Conservation (phyloP, 2,329 filamentous ascomycete species). For the Colletotrichum kahawae region DNA sequence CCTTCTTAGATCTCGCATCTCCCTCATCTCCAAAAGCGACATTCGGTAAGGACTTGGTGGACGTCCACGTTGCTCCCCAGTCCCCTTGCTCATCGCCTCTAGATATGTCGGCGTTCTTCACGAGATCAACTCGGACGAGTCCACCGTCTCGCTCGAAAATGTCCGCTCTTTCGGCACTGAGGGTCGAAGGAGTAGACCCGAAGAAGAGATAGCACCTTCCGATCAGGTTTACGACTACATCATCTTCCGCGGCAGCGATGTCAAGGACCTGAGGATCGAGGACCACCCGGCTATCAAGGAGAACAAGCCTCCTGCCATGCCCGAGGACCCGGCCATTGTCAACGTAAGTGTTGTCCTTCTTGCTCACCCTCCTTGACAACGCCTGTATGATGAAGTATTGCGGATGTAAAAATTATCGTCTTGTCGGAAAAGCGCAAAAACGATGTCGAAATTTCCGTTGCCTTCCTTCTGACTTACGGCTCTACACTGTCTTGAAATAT, state of each 20-base stretch:
- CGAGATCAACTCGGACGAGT: constrained; percentile 97
- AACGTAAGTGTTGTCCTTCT: constrained; percentile 74
- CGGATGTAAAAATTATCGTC: constrained; percentile 88
- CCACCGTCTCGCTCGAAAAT: constrained; percentile 96
- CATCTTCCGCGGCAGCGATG: constrained; percentile 96
- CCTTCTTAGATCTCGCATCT: constrained; percentile 79
- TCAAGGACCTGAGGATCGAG: constrained; percentile 96
- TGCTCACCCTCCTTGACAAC: constrained; percentile 19
- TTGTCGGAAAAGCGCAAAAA: constrained; percentile 93
- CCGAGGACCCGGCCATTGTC: constrained; percentile 95
- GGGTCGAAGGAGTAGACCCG: constrained; percentile 78
- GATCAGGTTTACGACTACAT: constrained; percentile 97
- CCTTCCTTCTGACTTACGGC: constrained; percentile 92
- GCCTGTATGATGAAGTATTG: constrained; percentile 84
- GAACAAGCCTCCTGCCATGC: constrained; percentile 77
- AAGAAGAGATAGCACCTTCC: constrained; percentile 83
- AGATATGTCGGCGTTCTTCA: constrained; percentile 96
- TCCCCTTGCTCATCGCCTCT: constrained; percentile 13
- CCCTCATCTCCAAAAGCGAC: constrained; percentile 95
- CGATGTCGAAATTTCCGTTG: constrained; percentile 99
- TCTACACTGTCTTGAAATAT: constrained; percentile 6
- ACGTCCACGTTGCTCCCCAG: constrained; percentile 19
- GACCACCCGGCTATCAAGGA: constrained; percentile 78
- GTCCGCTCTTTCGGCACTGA: constrained; percentile 95
- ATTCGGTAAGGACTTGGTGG: constrained; percentile 73